phyloP scores from a whole-genome alignment of 441 rosid genomes.

The Pelargonium australe region DNA sequence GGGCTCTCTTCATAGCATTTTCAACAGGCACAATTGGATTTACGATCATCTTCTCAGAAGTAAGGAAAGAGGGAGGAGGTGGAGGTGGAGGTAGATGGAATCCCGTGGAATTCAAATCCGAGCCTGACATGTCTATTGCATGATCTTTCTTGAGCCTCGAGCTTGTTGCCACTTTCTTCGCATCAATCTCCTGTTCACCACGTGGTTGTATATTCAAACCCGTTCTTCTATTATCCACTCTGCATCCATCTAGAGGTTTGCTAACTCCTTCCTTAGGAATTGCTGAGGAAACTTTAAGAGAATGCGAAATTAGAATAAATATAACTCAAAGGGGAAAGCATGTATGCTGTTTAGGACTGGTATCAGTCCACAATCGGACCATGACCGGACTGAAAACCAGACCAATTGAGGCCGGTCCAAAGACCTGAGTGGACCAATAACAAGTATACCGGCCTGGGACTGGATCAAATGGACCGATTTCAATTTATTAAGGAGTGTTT shows the following conservation, averaged over 20 bases:
- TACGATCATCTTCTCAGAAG: conserved; percentile 31
- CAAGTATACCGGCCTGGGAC: too few relatives aligned
- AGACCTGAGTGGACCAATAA: too few relatives aligned
- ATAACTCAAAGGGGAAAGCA: not conserved
- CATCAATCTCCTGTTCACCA: conserved; percentile 29
- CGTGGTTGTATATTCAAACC: conserved; percentile 27
- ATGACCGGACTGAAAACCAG: too few relatives aligned
- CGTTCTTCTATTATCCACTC: conserved; percentile 32
- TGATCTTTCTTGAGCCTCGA: conserved; percentile 30
- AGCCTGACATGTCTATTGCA: conserved; percentile 15
- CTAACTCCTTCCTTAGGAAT: conserved; percentile 37
- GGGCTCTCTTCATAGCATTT: conserved; percentile 20
- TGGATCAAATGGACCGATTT: too few relatives aligned
- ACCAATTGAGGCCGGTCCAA: too few relatives aligned
- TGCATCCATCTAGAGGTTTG: conserved; percentile 33
- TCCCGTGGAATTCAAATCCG: conserved; percentile 18
- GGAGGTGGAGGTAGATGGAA: conserved; percentile 39
- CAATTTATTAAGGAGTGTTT: too few relatives aligned
- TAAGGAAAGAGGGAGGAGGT: conserved; percentile 34
- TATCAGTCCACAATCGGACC: too few relatives aligned
- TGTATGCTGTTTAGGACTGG: conserved; percentile 15
- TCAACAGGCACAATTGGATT: conserved; percentile 29
- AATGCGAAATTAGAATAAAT: conserved; percentile 7
- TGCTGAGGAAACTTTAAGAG: conserved; percentile 23
- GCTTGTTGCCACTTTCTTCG: conserved; percentile 26